Percentiles rank a stretch among this genome's conserved stretches.
These are phyloP conservation scores for Mycena chlorophos DNA, from an alignment of 768 basidiomycete genomes.

Conservation along the genomic window DNA sequence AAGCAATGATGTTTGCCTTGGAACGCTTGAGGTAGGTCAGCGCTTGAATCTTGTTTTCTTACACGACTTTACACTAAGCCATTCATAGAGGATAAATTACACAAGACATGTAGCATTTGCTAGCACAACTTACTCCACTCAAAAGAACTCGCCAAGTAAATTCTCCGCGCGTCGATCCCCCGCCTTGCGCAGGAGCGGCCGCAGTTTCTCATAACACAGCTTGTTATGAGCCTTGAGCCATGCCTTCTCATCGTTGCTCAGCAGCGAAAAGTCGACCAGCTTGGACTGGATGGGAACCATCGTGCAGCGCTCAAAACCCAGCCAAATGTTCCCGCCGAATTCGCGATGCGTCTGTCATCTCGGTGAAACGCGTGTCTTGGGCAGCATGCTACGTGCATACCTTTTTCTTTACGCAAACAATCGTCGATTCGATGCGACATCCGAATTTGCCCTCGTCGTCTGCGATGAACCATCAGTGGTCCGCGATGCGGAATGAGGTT, in stretches of 20 bases:
- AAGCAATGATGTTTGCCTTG: background rate
- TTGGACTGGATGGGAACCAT: conserved; percentile 71
- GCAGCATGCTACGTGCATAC: conserved; percentile 27
- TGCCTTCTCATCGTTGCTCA: conserved; percentile 57
- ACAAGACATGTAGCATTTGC: background rate
- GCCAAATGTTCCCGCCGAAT: conserved; percentile 55
- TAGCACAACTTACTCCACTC: background rate
- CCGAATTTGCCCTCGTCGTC: conserved; percentile 22
- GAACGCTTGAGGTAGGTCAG: background rate
- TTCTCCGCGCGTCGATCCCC: conserved; percentile 14
- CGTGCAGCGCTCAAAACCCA: conserved; percentile 68
- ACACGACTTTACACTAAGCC: background rate
- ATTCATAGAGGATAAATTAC: background rate
- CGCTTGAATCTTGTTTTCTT: background rate
- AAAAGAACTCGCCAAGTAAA: conserved; percentile 20
- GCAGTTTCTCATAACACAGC: conserved; percentile 18
- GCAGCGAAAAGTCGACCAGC: conserved; percentile 59
- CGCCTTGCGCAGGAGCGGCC: conserved; percentile 16
- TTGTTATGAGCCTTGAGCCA: conserved; percentile 53
- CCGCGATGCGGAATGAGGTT: background rate
- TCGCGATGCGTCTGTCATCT: conserved; percentile 43
- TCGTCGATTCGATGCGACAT: conserved; percentile 21
- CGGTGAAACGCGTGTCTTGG: conserved; percentile 27
- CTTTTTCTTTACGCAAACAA: conserved; percentile 18
- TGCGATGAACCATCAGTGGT: background rate